Evolutionary conservation across 768 basidiomycete genomes (phyloP).

Genomic region (Boletus insuetus): DNA sequence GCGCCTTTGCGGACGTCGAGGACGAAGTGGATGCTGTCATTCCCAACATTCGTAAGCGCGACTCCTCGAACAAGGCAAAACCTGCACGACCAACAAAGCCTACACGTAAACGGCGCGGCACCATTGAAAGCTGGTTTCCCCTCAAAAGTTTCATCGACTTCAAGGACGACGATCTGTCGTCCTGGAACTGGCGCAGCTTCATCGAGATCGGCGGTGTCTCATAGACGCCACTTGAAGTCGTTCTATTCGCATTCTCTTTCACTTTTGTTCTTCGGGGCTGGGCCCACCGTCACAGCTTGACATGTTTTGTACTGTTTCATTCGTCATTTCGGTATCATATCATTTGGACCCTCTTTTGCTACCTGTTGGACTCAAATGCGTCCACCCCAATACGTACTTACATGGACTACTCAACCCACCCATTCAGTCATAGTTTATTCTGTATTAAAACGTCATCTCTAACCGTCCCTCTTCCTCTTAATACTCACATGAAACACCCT

Average conservation of each 20-base stretch:
- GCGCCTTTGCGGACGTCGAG: conserved; percentile 31
- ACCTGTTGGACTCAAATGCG: conserved; percentile 4
- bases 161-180: conserved; percentile 43
- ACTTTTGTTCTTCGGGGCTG: background rate
- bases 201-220: conserved; percentile 49
- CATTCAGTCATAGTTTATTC: conserved; percentile 12
- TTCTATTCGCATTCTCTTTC: background rate
- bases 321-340: conserved; percentile 16
- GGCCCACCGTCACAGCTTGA: conserved; percentile 1
- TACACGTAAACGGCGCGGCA: conserved; percentile 37
- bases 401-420: conserved; percentile 5
- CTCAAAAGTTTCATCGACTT: conserved; percentile 67
- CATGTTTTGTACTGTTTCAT: conserved; percentile 1
- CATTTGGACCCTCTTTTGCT: background rate
- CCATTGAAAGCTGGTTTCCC: conserved; percentile 51
- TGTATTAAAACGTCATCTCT: conserved; percentile 5
- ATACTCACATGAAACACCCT: conserved; percentile 2
- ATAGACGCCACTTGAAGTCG: background rate
- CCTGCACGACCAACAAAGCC: conserved; percentile 6
- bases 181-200: conserved; percentile 62
- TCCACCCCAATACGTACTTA: conserved; percentile 21
- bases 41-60: conserved; percentile 13
- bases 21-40: conserved; percentile 30
- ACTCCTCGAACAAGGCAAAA: conserved; percentile 8
- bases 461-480: background rate